Evolutionary conservation across 2,329 filamentous ascomycete species (phyloP), one percentile per base, ranked within the genome.

Genomic region (Calonectria henricotiae): DNA sequence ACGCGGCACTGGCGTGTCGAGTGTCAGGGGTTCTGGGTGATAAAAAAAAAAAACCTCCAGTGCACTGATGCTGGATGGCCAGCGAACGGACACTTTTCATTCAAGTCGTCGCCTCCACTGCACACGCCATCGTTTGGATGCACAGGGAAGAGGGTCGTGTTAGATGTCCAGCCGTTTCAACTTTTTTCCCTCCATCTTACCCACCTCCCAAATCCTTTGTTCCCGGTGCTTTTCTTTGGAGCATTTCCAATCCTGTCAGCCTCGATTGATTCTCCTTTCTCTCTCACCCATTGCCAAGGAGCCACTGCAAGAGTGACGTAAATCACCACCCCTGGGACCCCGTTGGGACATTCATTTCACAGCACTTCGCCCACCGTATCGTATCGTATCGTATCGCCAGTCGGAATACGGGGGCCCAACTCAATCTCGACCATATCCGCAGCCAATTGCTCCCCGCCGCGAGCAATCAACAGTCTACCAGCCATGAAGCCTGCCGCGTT

Each of bases 1-100:
- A 68, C 66, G 66, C 66, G 66, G 66, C 66, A 64, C 60, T 68
- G 66, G 62, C 66, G 66, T 68, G 66, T 64, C 32, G 9, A 62
- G 39, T 41, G 58, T 68, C 66, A 68, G 66, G 66, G 66, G 66
- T 68, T 49, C 46, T 55, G 47, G 64, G 35, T 49, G 39, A 55
- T 68, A 30, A 63, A 51, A 58, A 63, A 49, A 49, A 64, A 49
- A 68, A 64, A 55, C 44, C 46, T 37, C 60, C 65, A 51, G 41
- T 47, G 27, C 41, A 46, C 43, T 55, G 15, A n/a, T 41, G 44
- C 47, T 20, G 17, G 20, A 41, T 25, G 58, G 32, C 9, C 15
- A 60, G 60, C 25, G 58, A 51, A 39, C 39, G 37, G 43, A 35
- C 65, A 41, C 44, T 43, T 43, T 39, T 43, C 39, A 37, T 25